Percentiles rank a stretch among this genome's conserved stretches.
Evolutionary conservation across 345 rosid species (phyloP).

Genomic region (Eucalyptus pumila): DNA sequence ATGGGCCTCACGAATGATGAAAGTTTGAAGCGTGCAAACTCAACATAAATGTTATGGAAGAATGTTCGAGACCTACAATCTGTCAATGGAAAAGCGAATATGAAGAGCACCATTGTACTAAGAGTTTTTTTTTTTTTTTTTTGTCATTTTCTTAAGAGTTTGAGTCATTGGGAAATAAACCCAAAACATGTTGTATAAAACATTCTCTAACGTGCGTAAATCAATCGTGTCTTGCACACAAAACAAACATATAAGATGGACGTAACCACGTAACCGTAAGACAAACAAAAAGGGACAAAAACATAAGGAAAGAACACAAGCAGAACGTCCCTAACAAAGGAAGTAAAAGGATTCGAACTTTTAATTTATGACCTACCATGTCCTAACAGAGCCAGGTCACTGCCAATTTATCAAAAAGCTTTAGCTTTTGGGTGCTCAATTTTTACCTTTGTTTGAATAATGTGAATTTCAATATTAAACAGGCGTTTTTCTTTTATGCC

Average conservation of each 20-base stretch:
- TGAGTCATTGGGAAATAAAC: not conserved
- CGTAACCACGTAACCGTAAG: not conserved
- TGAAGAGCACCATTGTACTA: not conserved
- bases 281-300: not conserved
- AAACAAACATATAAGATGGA: not conserved
- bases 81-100: not conserved
- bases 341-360: not conserved
- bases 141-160: not conserved
- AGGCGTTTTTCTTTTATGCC: not conserved
- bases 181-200: not conserved
- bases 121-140: no score
- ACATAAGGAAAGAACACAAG: not conserved
- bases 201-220: not conserved
- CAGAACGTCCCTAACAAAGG: not conserved
- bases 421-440: not conserved
- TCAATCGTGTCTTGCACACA: not conserved
- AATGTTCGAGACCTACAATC: not conserved
- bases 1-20: not conserved
- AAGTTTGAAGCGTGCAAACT: not conserved
- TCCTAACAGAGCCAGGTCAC: not conserved
- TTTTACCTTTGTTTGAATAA: not conserved
- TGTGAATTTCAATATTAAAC: not conserved
- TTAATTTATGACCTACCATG: not conserved
- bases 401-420: not conserved
- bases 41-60: not conserved